Evolutionary conservation across 108 stramenopile species (phyloP), one percentile per base, ranked within the genome.

Genomic region (Stephanodiscus minutulus): DNA sequence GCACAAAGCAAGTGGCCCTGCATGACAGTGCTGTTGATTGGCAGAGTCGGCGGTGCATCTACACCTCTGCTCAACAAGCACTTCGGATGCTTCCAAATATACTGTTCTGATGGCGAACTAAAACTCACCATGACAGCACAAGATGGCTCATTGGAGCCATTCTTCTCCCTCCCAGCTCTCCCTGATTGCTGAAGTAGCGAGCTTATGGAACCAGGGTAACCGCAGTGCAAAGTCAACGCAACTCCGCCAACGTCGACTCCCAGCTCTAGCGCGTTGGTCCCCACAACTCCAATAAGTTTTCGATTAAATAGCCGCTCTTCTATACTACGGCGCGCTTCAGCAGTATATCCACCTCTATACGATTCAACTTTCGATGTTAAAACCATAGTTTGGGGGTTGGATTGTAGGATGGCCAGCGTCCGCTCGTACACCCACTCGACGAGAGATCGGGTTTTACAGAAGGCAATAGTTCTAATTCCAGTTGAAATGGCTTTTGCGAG

Each of bases 181-280:
- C 98, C 98, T 17, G 96, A 85, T 66, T 98, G 97, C 70, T 98
- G 98, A 70, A 94, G 75, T 53, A 97, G 56, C 44, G 87, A 91
- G 13, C 80, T 81, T 37, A 73, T 65, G 8, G 79, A 82, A 4
- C 87, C 86, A 21, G 95, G 94, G 70, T 91, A 96, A 2, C 97
- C 98, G 54, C 96, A 84, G 57, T 98, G 98, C 28, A 99, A 56
- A 4, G 97, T 97, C 8, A 96, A 70, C 57, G 97, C 94, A 7
- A 99, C 86, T 3, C 86, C 86, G n/a, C 98, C 98, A 41, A 99
- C 87, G 79, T 99, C 97, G 12, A 99, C 87, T 21, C 98, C 98
- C 0, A 98, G 82, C 73, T 98, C 98, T n/a, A 98, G 83, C 1
- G 98, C 98, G 41, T 74, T 81, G 0, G 97, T 98, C 0, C 94